Percentiles rank a stretch among this genome's conserved stretches.
Evolutionary conservation across 1,284 basidiomycete genomes (phyloP).

Genomic region (Moniliophthora roreri): DNA sequence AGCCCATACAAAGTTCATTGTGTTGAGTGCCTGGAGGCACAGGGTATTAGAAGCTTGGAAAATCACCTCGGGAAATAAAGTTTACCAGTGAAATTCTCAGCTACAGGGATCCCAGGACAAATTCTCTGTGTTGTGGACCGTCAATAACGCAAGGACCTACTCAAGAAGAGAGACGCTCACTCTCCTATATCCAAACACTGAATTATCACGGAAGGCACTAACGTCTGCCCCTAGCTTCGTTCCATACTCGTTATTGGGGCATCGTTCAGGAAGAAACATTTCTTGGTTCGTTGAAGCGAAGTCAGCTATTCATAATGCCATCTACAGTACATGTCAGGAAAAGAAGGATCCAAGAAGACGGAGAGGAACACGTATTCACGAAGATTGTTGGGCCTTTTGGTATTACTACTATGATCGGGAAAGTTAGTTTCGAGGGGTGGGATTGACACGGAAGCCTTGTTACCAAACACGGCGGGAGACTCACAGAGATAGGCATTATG

Average conservation of each 20-base stretch:
- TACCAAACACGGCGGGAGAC: too few relatives aligned
- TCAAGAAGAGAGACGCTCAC: conserved; percentile 8
- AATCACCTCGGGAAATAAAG: too few relatives aligned
- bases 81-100: conserved; percentile 23
- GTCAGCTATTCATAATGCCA: conserved; percentile 5
- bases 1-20: neutral
- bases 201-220: conserved; percentile 10
- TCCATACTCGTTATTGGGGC: conserved; percentile 15
- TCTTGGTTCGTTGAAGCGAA: conserved; percentile 20
- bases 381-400: conserved; percentile 18
- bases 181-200: conserved; percentile 18
- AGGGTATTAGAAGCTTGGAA: too few relatives aligned
- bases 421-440: neutral
- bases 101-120: conserved; percentile 29
- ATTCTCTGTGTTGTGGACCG: conserved; percentile 21
- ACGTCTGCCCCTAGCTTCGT: conserved; percentile 16
- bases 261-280: conserved; percentile 18
- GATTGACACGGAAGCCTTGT: too few relatives aligned
- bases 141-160: neutral
- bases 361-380: conserved; percentile 17
- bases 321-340: conserved; percentile 5
- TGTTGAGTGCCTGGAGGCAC: too few relatives aligned
- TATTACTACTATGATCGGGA: conserved; percentile 15
- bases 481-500: too few relatives aligned
- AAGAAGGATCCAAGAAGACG: neutral